Conservation (phyloP, 306 rosid species). For the Vigna unguiculata region DNA sequence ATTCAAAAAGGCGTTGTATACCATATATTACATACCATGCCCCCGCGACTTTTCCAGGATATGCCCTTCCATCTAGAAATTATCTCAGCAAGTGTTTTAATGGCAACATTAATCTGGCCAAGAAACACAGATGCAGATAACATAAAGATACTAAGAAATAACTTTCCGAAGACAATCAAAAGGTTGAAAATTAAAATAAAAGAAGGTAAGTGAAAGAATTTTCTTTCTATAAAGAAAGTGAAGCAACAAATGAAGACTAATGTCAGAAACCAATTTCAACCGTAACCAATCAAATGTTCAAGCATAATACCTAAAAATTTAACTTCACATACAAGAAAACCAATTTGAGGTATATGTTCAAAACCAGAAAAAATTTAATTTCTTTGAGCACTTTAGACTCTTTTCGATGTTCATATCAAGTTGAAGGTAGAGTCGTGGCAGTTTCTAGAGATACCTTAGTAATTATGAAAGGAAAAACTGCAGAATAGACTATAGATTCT, state of each 20-base stretch:
- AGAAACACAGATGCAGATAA: constrained; percentile 30
- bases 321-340: neutral
- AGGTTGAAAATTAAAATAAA: neutral
- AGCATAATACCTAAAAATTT: neutral
- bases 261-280: neutral
- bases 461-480: too few species aligned
- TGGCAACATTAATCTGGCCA: constrained; percentile 67
- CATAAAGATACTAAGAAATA: neutral
- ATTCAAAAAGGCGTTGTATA: constrained; percentile 5
- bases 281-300: neutral
- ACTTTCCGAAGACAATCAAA: constrained; percentile 15
- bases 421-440: too few species aligned
- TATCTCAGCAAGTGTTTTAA: constrained; percentile 53
- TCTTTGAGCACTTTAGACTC: too few species aligned
- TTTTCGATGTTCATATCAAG: too few species aligned
- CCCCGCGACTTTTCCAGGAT: constrained; percentile 90
- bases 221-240: neutral
- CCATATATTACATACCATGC: constrained; percentile 64
- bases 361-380: too few species aligned
- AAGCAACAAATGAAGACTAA: neutral
- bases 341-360: neutral
- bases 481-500: too few species aligned
- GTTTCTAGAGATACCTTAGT: too few species aligned
- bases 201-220: neutral
- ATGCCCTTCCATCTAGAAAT: constrained; percentile 69